phyloP scores from a whole-genome alignment of 176 grass and related monocot genomes.

The Metroxylon sagu region DNA sequence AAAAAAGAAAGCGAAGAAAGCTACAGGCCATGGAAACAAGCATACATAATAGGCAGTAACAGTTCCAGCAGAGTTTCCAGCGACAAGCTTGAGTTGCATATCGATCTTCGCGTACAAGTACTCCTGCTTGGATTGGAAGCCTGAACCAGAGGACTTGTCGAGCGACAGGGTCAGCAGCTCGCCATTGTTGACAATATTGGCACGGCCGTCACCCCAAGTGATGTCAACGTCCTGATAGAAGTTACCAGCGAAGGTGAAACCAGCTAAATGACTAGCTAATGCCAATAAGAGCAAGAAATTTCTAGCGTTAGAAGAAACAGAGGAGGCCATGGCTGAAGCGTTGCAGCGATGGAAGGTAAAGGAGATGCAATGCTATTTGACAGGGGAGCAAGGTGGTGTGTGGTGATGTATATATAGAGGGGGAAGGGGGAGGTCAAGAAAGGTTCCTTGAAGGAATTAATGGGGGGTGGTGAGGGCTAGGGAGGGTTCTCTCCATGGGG shows the following conservation, averaged over 20 bases:
- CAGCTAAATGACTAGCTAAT: background rate
- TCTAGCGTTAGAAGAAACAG: background rate
- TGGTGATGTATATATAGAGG: too few relatives aligned
- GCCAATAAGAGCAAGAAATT: background rate
- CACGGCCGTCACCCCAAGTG: constrained; percentile 12
- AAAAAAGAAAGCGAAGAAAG: background rate
- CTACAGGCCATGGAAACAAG: too few relatives aligned
- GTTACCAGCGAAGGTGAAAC: background rate
- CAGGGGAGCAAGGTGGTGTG: too few relatives aligned
- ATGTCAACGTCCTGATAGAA: constrained; percentile 16
- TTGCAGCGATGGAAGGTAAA: too few relatives aligned
- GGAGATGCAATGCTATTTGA: too few relatives aligned
- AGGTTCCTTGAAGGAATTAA: too few relatives aligned
- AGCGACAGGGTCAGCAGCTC: constrained; percentile 8
- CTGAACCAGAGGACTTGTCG: background rate
- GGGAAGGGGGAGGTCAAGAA: too few relatives aligned
- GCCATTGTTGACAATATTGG: constrained; percentile 4
- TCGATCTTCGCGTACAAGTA: constrained; percentile 3
- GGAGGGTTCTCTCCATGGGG: too few relatives aligned
- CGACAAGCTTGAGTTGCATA: constrained; percentile 3
- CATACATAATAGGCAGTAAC: constrained; percentile 11
- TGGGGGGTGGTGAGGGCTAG: too few relatives aligned
- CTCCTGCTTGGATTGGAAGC: constrained; percentile 7
- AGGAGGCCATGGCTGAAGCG: background rate
- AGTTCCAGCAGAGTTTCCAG: constrained; percentile 5